Evolutionary conservation across 2,329 filamentous ascomycete genomes (phyloP).

Genomic region (Sporothrix pallida): DNA sequence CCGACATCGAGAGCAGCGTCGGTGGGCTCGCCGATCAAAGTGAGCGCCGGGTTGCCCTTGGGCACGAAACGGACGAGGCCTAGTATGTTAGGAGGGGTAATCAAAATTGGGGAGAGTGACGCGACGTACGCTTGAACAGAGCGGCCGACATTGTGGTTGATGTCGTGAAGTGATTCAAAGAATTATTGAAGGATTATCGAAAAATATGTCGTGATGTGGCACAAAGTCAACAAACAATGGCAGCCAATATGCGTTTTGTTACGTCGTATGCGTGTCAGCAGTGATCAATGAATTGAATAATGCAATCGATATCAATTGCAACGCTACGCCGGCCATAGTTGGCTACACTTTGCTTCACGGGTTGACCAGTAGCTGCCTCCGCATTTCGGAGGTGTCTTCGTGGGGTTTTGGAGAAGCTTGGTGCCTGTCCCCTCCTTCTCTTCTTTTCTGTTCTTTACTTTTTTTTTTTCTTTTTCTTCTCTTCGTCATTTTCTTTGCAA

Average conservation of each 20-base stretch:
- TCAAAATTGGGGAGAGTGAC: background rate
- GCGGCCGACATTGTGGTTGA: background rate
- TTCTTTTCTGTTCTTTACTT: background rate
- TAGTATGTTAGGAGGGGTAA: constrained; percentile 39
- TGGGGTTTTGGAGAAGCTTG: background rate
- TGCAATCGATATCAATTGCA: too few relatives aligned
- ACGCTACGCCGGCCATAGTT: too few relatives aligned
- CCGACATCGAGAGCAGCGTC: constrained; percentile 62
- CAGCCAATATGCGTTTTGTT: background rate
- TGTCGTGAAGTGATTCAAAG: background rate
- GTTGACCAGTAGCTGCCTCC: constrained; percentile 6
- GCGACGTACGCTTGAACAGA: constrained; percentile 8
- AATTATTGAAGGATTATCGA: background rate
- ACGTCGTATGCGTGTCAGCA: background rate
- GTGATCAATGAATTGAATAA: background rate
- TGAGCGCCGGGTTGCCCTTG: constrained; percentile 54
- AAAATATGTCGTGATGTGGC: background rate
- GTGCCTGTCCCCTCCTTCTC: background rate
- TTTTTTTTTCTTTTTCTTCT: background rate
- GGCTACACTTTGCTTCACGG: too few relatives aligned
- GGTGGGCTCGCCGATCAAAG: constrained; percentile 63
- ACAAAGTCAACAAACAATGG: background rate
- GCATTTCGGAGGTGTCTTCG: background rate
- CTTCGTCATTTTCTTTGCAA: too few relatives aligned
- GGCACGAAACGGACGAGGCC: constrained; percentile 66